A percentile compares a stretch with the other conserved stretches of the same genome.
These are phyloP conservation scores for Aspergillus cristatus DNA, from an alignment of 495 filamentous ascomycete species.

Conservation along the genomic window DNA sequence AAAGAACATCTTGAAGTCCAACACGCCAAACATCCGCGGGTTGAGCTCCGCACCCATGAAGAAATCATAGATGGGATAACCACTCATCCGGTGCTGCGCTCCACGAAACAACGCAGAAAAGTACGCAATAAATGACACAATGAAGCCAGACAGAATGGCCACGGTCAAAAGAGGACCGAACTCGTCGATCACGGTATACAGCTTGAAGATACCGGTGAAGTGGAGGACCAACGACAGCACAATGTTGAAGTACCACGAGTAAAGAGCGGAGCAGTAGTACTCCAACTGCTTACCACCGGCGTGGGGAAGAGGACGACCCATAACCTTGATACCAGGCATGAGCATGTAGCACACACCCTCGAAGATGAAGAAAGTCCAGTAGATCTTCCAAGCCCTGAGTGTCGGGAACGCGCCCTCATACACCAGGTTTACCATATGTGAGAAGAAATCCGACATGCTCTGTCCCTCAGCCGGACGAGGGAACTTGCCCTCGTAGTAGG, in stretches of 20 bases:
- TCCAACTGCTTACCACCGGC: constrained; percentile 70
- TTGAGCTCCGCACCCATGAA: constrained; percentile 99
- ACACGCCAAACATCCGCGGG: constrained; percentile 82
- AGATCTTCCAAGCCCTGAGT: constrained; percentile 75
- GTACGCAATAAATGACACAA: constrained; percentile 76
- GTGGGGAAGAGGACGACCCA: constrained; percentile 80
- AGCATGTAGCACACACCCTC: constrained; percentile 73
- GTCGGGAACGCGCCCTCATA: constrained; percentile 77
- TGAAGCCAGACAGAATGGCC: constrained; percentile 78
- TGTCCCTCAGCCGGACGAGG: constrained; percentile 59
- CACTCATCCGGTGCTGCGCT: constrained; percentile 84
- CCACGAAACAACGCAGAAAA: constrained; percentile 72
- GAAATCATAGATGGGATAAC: constrained; percentile 87
- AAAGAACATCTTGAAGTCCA: constrained; percentile 99
- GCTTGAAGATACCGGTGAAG: constrained; percentile 71
- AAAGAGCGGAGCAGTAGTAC: constrained; percentile 89
- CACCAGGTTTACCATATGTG: constrained; percentile 57
- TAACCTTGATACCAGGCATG: constrained; percentile 73
- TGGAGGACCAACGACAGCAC: constrained; percentile 58
- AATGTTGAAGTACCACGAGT: constrained; percentile 82
- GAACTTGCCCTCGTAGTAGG: constrained; percentile 77
- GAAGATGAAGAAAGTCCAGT: constrained; percentile 84
- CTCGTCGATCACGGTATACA: constrained; percentile 92
- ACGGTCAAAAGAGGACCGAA: constrained; percentile 88
- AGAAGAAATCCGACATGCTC: constrained; percentile 54